Percentiles rank a stretch among this genome's conserved stretches.
These are phyloP conservation scores for Hymenoscyphus scutula DNA, from an alignment of 2,329 filamentous ascomycete genomes.

Conservation along the genomic window DNA sequence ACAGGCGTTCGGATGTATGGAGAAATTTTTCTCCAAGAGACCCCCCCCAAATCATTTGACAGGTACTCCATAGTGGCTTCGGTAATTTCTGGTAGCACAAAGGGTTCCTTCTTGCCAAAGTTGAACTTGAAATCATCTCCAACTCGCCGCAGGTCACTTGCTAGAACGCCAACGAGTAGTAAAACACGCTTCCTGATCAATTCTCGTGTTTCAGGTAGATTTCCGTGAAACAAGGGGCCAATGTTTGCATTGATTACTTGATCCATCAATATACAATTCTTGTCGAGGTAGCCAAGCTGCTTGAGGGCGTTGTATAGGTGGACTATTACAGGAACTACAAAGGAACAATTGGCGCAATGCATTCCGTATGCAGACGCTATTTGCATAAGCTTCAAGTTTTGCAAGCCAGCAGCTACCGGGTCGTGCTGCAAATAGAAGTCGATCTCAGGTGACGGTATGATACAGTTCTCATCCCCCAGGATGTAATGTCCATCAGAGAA, in stretches of 20 bases:
- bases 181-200: neutral
- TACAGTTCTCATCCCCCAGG: neutral
- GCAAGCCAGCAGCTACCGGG: neutral
- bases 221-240: neutral
- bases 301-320: neutral
- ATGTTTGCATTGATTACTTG: neutral
- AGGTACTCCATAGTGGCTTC: neutral
- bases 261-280: neutral
- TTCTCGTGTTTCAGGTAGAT: neutral
- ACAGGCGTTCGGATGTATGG: neutral
- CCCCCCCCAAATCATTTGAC: neutral
- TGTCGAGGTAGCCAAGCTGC: neutral
- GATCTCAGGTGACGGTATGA: neutral
- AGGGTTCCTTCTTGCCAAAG: neutral
- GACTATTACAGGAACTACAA: neutral
- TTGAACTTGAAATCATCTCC: neutral
- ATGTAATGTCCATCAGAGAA: neutral
- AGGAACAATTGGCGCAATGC: neutral
- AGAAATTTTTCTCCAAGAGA: neutral
- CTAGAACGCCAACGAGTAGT: neutral
- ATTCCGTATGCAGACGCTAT: neutral
- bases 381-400: neutral
- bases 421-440: neutral
- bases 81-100: neutral
- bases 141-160: neutral